A percentile compares a stretch with the other conserved stretches of the same genome.
Conservation (phyloP, 306 rosid genomes). For the Cucurbita argyrosperma region DNA sequence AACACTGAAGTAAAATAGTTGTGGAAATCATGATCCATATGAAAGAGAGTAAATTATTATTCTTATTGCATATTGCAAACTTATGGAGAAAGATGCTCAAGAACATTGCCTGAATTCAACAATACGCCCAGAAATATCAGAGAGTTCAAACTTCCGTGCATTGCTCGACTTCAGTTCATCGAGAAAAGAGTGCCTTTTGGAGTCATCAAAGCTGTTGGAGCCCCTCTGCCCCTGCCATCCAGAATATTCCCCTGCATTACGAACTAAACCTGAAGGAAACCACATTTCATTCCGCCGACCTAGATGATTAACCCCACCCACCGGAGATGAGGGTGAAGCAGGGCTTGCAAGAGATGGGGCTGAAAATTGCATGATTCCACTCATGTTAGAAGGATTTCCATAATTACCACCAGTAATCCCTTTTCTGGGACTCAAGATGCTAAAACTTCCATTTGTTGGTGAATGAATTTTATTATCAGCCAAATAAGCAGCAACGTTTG, state of each 20-base stretch:
- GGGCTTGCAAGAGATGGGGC: slow-evolving; percentile 34
- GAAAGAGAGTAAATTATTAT: neutral
- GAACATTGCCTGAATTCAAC: slow-evolving; percentile 43
- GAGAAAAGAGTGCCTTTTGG: slow-evolving; percentile 27
- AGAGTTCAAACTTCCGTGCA: slow-evolving; percentile 28
- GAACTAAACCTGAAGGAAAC: slow-evolving; percentile 19
- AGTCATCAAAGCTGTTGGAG: slow-evolving; percentile 22
- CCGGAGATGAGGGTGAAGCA: slow-evolving; percentile 34
- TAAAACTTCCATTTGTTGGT: slow-evolving; percentile 15
- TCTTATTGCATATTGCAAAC: neutral
- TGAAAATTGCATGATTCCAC: slow-evolving; percentile 24
- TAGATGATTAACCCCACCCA: slow-evolving; percentile 18
- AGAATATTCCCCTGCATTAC: slow-evolving; percentile 24
- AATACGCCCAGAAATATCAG: slow-evolving; percentile 42
- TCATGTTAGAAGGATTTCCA: slow-evolving; percentile 21
- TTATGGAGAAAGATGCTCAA: neutral
- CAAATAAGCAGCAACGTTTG: slow-evolving; percentile 10
- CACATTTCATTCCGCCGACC: slow-evolving; percentile 22
- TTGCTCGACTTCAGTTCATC: slow-evolving; percentile 43
- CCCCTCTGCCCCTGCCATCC: slow-evolving; percentile 36
- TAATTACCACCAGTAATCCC: slow-evolving; percentile 15
- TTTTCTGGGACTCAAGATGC: slow-evolving; percentile 22
- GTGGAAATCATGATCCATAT: slow-evolving; percentile 4
- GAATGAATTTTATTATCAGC: slow-evolving; percentile 21
- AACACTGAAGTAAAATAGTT: slow-evolving; percentile 23